phyloP scores from a whole-genome alignment of 2,329 filamentous ascomycete genomes.

The Sclerotinia minor region DNA sequence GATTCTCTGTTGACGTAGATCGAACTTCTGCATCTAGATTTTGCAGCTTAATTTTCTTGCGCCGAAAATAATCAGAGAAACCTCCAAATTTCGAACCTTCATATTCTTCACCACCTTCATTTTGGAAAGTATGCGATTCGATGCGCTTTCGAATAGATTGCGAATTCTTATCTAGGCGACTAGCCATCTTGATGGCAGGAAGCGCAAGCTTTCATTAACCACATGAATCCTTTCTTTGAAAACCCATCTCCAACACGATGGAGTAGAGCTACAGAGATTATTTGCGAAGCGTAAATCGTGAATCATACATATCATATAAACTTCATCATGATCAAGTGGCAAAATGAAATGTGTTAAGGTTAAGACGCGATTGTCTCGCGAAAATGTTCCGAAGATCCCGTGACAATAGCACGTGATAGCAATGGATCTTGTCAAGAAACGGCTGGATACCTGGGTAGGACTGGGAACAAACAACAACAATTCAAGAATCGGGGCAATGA shows the following conservation, averaged over 20 bases:
- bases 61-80: slow-evolving; percentile 86
- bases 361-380: too few species aligned
- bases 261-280: background rate
- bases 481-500: too few species aligned
- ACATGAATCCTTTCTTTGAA: background rate
- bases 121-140: slow-evolving; percentile 67
- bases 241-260: background rate
- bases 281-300: background rate
- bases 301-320: background rate
- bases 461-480: too few species aligned
- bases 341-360: background rate
- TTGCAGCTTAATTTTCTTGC: slow-evolving; percentile 96
- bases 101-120: slow-evolving; percentile 90
- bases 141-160: slow-evolving; percentile 61
- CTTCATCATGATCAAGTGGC: background rate
- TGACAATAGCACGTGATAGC: too few species aligned
- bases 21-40: slow-evolving; percentile 86
- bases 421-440: too few species aligned
- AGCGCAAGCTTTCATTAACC: background rate
- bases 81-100: slow-evolving; percentile 82
- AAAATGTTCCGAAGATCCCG: too few species aligned
- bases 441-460: too few species aligned
- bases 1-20: slow-evolving; percentile 65
- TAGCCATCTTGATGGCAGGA: slow-evolving; percentile 51
- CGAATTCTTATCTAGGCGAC: slow-evolving; percentile 63